phyloP scores from a whole-genome alignment of 768 basidiomycete genomes.

The Crepidotus variabilis region DNA sequence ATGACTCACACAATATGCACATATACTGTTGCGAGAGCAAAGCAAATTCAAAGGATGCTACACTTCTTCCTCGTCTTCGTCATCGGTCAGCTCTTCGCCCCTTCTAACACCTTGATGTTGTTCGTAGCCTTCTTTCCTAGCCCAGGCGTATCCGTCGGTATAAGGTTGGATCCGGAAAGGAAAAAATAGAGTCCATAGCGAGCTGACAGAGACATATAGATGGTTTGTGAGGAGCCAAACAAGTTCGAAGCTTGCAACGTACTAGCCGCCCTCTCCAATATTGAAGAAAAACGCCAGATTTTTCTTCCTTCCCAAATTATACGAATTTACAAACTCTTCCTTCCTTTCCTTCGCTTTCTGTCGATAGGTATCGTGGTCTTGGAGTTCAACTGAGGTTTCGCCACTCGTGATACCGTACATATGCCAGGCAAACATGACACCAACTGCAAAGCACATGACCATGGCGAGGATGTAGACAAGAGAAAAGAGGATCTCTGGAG shows the following conservation, averaged over 20 bases:
- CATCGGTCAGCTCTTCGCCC: constrained; percentile 89
- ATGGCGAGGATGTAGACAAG: constrained; percentile 71
- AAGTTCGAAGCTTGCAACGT: constrained; percentile 28
- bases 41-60: not conserved
- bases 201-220: constrained; percentile 37
- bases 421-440: constrained; percentile 71
- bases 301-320: constrained; percentile 72
- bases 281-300: constrained; percentile 91
- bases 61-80: constrained; percentile 52
- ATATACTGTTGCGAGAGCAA: constrained; percentile 4
- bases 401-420: constrained; percentile 66
- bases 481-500: constrained; percentile 69
- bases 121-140: constrained; percentile 60
- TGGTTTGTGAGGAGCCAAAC: not conserved
- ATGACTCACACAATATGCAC: constrained; percentile 19
- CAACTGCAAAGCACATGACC: constrained; percentile 73
- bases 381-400: constrained; percentile 88
- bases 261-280: constrained; percentile 78
- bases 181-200: constrained; percentile 73
- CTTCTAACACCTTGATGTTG: constrained; percentile 58
- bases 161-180: constrained; percentile 79
- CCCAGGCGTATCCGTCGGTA: constrained; percentile 83
- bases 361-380: constrained; percentile 80
- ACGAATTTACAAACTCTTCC: constrained; percentile 84
- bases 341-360: constrained; percentile 63